Evolutionary conservation across 2,329 filamentous ascomycete species (phyloP).

Genomic region (Phoma herbarum): DNA sequence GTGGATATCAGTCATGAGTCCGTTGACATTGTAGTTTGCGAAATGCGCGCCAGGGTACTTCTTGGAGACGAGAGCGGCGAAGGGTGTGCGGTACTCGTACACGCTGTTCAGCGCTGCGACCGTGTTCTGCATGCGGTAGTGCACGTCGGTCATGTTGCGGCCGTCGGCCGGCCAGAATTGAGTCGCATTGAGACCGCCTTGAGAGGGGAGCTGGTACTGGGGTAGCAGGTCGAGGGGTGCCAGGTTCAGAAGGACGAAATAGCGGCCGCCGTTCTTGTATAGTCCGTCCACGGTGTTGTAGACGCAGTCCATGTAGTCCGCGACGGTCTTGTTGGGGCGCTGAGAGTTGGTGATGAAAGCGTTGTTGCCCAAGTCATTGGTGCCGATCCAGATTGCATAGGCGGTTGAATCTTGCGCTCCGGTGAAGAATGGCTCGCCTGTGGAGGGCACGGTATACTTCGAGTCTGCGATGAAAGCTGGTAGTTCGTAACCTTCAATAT

Average conservation of each 20-base stretch:
- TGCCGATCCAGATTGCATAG: conserved; percentile 82
- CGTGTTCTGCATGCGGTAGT: conserved; percentile 61
- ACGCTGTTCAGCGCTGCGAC: conserved; percentile 62
- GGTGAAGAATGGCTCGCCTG: conserved; percentile 55
- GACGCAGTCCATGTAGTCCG: conserved; percentile 73
- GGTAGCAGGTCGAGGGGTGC: conserved; percentile 74
- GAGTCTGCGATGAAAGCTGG: conserved; percentile 59
- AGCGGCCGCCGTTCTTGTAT: conserved; percentile 71
- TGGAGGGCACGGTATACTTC: conserved; percentile 41
- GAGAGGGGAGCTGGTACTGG: conserved; percentile 65
- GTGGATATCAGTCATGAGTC: conserved; percentile 69
- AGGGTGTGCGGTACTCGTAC: conserved; percentile 61
- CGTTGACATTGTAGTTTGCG: conserved; percentile 73
- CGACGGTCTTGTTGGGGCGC: conserved; percentile 65
- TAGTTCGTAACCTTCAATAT: conserved; percentile 58
- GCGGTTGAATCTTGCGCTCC: conserved; percentile 68
- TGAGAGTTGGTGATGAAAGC: conserved; percentile 74
- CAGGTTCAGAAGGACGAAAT: conserved; percentile 76
- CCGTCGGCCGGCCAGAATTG: conserved; percentile 60
- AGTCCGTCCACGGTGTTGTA: conserved; percentile 70
- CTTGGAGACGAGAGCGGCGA: conserved; percentile 44
- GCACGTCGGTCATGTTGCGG: conserved; percentile 60
- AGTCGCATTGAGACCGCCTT: conserved; percentile 55
- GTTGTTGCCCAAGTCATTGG: conserved; percentile 75
- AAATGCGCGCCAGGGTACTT: conserved; percentile 66